Evolutionary conservation across 768 basidiomycete genomes (phyloP), one percentile per base, ranked within the genome.

Genomic region (Suillus clintonianus): DNA sequence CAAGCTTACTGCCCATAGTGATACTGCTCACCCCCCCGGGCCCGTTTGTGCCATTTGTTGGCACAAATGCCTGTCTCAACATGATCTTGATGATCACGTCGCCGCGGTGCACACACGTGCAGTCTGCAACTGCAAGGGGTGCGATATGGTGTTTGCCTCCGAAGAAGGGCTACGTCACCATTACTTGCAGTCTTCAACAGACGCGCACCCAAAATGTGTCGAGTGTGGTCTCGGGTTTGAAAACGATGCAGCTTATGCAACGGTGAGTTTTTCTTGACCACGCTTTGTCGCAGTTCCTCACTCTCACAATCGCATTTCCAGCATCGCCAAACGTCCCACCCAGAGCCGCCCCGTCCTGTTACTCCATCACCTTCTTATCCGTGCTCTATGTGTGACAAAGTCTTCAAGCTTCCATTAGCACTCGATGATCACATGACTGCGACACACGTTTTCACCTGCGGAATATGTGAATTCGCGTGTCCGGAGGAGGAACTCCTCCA

Each of bases 121-220:
- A 4, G 67, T 68, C 45, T 72, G 67, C 30, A 61, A 47, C 7
- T 76, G 74, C 56, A 39, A 19, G 27, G 27, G 55, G 11, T 77
- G 74, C 8, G 65, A 65, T 39, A 51, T 65, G 53, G 68, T 63
- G 1, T 77, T 66, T 54, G n/a, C 56, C 3, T 69, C 73, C 43
- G 74, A 80, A 55, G 80, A 79, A 13, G 73, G 75, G 3, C 73
- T 83, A 3, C 65, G 72, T 22, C 64, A 68, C 3, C 83, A 85
- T 62, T 83, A 82, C 66, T 72, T 67, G 50, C 70, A 76, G 5
- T 78, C 81, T 4, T 51, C 71, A 9, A 69, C 69, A 47, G 68
- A 71, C 19, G 17, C 72, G 13, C 83, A 84, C 39, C 80, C 81
- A 1, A 67, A 68, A 5, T 82, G 81, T 63, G 56, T 63, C 19